Percentiles rank a stretch among this genome's conserved stretches.
Conservation (phyloP, 164 flowering plant genomes). For the Magnolia sinica region DNA sequence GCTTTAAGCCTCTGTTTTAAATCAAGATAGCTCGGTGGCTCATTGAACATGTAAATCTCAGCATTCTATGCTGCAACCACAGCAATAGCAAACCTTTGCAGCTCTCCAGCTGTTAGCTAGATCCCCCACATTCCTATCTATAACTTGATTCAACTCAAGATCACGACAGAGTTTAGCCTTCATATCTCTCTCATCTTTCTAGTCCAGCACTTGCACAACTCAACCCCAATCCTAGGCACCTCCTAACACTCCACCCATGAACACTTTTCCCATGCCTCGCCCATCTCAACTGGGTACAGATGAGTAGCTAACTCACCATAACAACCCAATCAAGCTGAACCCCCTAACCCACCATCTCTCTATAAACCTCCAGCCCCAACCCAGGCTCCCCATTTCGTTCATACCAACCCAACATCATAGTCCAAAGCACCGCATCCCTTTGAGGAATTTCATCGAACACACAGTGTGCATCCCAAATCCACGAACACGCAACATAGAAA, state of each 20-base stretch:
- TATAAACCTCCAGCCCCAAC: constrained; percentile 17
- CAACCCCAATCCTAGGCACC: constrained; percentile 18
- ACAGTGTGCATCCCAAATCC: constrained; percentile 7
- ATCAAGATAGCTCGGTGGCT: constrained; percentile 98
- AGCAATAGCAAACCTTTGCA: constrained; percentile 98
- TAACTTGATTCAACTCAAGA: constrained; percentile 87
- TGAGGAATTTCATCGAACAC: constrained; percentile 19
- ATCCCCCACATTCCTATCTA: constrained; percentile 93
- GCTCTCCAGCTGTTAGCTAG: constrained; percentile 98
- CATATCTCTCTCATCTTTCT: constrained; percentile 84
- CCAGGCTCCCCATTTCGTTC: constrained; percentile 17
- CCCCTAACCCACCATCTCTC: constrained; percentile 14
- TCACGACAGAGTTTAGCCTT: constrained; percentile 69
- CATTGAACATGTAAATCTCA: constrained; percentile 98
- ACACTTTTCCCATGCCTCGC: constrained; percentile 22
- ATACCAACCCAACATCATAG: constrained; percentile 21
- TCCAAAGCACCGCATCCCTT: constrained; percentile 25
- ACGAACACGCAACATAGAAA: constrained; percentile 13
- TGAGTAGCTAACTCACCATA: constrained; percentile 22
- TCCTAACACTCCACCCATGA: constrained; percentile 21
- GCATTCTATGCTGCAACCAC: constrained; percentile 93
- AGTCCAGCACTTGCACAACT: constrained; percentile 68
- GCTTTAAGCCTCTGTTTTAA: constrained; percentile 98
- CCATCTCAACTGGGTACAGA: constrained; percentile 22
- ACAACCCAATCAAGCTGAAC: constrained; percentile 26